Base-by-base conservation (phyloP, 331 rosid species). In the Pyracantha coccinea region DNA sequence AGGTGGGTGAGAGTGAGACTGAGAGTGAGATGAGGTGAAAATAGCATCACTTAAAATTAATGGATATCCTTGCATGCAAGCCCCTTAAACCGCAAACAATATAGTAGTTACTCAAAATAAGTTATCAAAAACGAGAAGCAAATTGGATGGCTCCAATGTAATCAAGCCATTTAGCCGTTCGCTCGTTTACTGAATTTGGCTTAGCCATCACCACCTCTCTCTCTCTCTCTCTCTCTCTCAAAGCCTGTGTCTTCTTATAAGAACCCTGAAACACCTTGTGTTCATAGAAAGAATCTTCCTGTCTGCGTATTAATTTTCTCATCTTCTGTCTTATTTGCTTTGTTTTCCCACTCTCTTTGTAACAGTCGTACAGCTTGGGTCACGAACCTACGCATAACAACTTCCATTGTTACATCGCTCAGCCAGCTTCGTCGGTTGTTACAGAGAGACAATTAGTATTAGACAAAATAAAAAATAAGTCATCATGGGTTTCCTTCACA, bases 401-500 rank as follows among this genome's bases (percentile, higher is more conserved):
- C 58, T 9, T 20, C 33, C 64, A 55, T 55, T 71, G 55, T 58
- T 35, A 72, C 32, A n/a, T 15, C 35, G 19, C 63, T 23, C 66
- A 28, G 76, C 76, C 76, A 72, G 57, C 47, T 71, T 47, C 28
- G 25, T 68, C 83, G 73, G 73, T 87, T 79, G 80, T 81, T 67
- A 83, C 73, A 70, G 20, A 81, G 71, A 70, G 69, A 50, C n/a
- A 52, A 9, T 10, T 60, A 60, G 15, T 33, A n/a, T 12, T 19
- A 19, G 20, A 8, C 38, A 33, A 16, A 54, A 50, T 20, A n/a
- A 31, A 65, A 28, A 13, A 27, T 13, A 31, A 63, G 13, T 27
- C 66, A 65, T 63, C 66, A 94, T 94, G 97, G 89, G 91, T 77
- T 87, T 94, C 75, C 92, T 94, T 67, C 85, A 89, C 63, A 93